Evolutionary conservation across 352 stramenopile species (phyloP).

Genomic region (Phytophthora constricta): DNA sequence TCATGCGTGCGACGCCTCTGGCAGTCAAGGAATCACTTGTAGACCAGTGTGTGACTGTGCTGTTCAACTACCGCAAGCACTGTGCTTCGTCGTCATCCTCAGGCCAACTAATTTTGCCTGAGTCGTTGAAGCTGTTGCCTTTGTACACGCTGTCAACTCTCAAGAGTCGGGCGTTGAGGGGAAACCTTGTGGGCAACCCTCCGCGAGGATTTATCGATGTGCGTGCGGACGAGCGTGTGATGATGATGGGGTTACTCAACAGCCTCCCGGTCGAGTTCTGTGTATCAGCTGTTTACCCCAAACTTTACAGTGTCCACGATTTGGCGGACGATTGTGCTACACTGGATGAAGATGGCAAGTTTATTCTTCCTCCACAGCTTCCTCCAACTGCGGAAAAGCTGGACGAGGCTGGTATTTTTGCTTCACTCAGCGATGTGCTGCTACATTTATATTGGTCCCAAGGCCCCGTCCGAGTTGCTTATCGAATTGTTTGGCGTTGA

Average conservation of each 20-base stretch:
- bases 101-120: conserved; percentile 91
- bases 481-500: conserved; percentile 86
- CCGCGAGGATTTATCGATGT: conserved; percentile 87
- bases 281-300: conserved; percentile 89
- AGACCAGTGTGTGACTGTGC: conserved; percentile 86
- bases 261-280: conserved; percentile 81
- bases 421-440: conserved; percentile 88
- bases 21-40: conserved; percentile 84
- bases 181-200: conserved; percentile 80
- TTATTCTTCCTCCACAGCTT: conserved; percentile 78
- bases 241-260: conserved; percentile 86
- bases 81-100: conserved; percentile 91
- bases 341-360: conserved; percentile 81
- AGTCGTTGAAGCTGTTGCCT: conserved; percentile 91
- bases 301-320: conserved; percentile 89
- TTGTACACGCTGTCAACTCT: conserved; percentile 89
- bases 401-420: conserved; percentile 81
- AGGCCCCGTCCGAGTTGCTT: conserved; percentile 69
- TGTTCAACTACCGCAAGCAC: conserved; percentile 93
- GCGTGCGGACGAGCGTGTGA: conserved; percentile 85
- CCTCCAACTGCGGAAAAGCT: conserved; percentile 88
- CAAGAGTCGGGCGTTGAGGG: conserved; percentile 88
- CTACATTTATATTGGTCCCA: conserved; percentile 89
- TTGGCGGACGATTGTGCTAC: conserved; percentile 82
- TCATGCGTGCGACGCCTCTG: conserved; percentile 80